Evolutionary conservation across 352 stramenopile genomes (phyloP).

Genomic region (Globisporangium iwayamae): DNA sequence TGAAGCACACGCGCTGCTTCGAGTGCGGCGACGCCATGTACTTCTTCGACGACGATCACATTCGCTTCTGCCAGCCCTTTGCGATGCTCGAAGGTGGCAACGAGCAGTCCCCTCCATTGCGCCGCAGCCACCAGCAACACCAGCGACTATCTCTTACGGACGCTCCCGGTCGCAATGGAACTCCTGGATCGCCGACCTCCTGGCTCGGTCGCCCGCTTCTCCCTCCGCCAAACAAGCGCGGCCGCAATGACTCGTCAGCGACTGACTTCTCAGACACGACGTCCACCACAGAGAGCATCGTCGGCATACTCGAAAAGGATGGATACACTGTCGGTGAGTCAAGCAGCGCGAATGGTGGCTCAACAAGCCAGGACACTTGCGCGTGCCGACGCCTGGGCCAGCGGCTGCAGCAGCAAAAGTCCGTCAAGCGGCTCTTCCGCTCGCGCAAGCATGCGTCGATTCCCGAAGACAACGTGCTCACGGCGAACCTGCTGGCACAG

Average conservation of each 20-base stretch:
- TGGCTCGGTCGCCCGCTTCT: background rate
- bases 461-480: slow-evolving; percentile 16
- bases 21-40: slow-evolving; percentile 9
- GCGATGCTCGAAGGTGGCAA: slow-evolving; percentile 2
- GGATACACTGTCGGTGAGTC: too few relatives aligned
- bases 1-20: slow-evolving; percentile 23
- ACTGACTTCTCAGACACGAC: background rate
- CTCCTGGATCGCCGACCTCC: background rate
- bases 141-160: background rate
- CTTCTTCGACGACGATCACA: slow-evolving; percentile 27
- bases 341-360: too few relatives aligned
- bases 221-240: background rate
- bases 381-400: slow-evolving; percentile 12
- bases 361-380: too few relatives aligned
- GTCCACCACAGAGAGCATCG: background rate
- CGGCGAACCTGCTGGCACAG: slow-evolving; percentile 2
- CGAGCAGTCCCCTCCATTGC: background rate
- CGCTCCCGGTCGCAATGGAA: background rate
- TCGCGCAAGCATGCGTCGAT: slow-evolving; percentile 22
- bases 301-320: too few relatives aligned
- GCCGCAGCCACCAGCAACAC: background rate
- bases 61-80: too few relatives aligned
- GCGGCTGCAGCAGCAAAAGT: slow-evolving; percentile 5
- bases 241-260: background rate
- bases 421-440: slow-evolving; percentile 8